Conservation (phyloP, 108 stramenopile genomes). For the Pseudonitzschia multiseries region DNA sequence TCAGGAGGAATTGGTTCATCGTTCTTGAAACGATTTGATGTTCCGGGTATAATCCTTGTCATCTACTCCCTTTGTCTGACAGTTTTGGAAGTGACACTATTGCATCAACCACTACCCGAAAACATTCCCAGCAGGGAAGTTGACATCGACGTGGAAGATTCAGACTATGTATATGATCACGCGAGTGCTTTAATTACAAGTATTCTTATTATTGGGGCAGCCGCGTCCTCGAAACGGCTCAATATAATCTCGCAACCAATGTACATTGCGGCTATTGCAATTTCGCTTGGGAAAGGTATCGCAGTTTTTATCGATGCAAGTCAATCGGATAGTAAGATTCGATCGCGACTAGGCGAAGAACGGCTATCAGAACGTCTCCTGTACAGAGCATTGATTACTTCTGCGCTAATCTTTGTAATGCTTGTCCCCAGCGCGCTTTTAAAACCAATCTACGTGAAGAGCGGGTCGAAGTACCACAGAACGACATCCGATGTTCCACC, state of each 20-base stretch:
- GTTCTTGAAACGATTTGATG: slow-evolving; percentile 56
- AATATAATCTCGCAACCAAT: slow-evolving; percentile 44
- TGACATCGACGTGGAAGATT: slow-evolving; percentile 52
- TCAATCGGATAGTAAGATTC: slow-evolving; percentile 27
- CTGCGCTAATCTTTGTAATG: slow-evolving; percentile 49
- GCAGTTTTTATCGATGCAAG: slow-evolving; percentile 62
- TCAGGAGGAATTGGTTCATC: slow-evolving; percentile 51
- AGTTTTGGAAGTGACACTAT: slow-evolving; percentile 54
- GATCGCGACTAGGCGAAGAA: slow-evolving; percentile 20
- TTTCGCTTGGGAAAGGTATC: slow-evolving; percentile 59
- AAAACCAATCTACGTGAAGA: slow-evolving; percentile 58
- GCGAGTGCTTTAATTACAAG: slow-evolving; percentile 52
- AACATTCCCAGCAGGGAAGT: slow-evolving; percentile 38
- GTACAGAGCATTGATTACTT: slow-evolving; percentile 42
- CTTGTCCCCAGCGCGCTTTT: slow-evolving; percentile 49
- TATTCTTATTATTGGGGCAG: slow-evolving; percentile 31
- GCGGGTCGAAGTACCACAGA: slow-evolving; percentile 41
- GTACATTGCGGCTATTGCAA: slow-evolving; percentile 33
- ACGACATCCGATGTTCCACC: slow-evolving; percentile 40
- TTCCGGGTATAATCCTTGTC: slow-evolving; percentile 50
- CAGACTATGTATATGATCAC: slow-evolving; percentile 60
- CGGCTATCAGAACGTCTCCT: slow-evolving; percentile 31
- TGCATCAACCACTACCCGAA: slow-evolving; percentile 54
- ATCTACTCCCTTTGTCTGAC: slow-evolving; percentile 46
- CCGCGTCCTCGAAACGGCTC: slow-evolving; percentile 32